Percentiles rank a stretch among this genome's conserved stretches.
Evolutionary conservation across 2,329 filamentous ascomycete species (phyloP).

Genomic region (Penicillium aurantiogriseum): DNA sequence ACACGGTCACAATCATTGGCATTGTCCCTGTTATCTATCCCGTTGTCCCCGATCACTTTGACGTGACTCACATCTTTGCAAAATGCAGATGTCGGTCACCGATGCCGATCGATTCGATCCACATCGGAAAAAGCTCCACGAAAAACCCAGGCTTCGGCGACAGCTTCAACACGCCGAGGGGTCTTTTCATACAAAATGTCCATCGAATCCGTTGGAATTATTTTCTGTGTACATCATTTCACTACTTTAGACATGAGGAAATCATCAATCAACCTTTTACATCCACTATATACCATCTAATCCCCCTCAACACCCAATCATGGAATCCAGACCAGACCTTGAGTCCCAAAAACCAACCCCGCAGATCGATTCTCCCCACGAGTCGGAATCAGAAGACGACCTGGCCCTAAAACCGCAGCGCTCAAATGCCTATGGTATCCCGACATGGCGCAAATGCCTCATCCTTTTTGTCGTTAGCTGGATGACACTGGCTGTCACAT

Average conservation of each 20-base stretch:
- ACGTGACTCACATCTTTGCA: neutral
- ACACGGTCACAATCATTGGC: neutral
- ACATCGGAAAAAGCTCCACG: neutral
- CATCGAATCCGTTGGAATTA: neutral
- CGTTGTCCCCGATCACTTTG: neutral
- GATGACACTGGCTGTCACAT: constrained; percentile 44
- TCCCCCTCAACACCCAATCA: constrained; percentile 3
- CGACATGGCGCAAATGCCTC: constrained; percentile 41
- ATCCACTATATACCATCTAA: neutral
- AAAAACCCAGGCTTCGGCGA: constrained; percentile 5
- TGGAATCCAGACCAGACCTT: constrained; percentile 14
- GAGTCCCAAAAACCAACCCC: constrained; percentile 18
- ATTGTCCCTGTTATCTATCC: neutral
- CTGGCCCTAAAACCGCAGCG: constrained; percentile 12
- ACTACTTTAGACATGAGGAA: neutral
- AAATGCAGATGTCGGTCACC: neutral
- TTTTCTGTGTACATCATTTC: neutral
- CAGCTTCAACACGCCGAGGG: neutral
- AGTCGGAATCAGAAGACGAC: constrained; percentile 16
- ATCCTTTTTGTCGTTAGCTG: constrained; percentile 45
- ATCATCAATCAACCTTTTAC: neutral
- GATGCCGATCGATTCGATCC: constrained; percentile 3
- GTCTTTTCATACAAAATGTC: constrained; percentile 3
- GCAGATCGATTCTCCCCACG: constrained; percentile 14
- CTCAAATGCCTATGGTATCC: constrained; percentile 26